phyloP scores from a whole-genome alignment of 2,329 filamentous ascomycete genomes.

The Epichloe coenophiala region DNA sequence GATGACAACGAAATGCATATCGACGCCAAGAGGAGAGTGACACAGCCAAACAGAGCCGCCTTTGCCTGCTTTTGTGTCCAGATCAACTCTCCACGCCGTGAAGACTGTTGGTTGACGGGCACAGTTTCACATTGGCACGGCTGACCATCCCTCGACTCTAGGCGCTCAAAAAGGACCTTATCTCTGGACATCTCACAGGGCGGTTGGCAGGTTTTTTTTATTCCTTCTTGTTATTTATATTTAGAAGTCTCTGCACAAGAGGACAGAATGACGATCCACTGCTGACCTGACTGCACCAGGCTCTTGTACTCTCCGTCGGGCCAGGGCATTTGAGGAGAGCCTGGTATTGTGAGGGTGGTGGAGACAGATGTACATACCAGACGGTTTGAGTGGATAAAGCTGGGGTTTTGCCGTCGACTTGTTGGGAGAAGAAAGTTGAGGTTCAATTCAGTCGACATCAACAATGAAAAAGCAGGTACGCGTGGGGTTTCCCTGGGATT shows the following conservation, averaged over 20 bases:
- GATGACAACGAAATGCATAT: not conserved
- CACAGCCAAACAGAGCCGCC: not conserved
- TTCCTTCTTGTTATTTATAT: not conserved
- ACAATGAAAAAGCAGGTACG: too few relatives aligned
- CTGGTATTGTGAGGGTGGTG: too few relatives aligned
- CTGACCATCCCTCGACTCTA: not conserved
- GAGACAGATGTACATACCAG: too few relatives aligned
- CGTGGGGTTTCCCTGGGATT: too few relatives aligned
- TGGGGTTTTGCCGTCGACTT: too few relatives aligned
- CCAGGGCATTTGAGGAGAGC: too few relatives aligned
- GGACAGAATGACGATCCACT: too few relatives aligned
- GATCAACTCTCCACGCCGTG: not conserved
- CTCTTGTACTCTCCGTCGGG: too few relatives aligned
- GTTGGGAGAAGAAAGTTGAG: too few relatives aligned
- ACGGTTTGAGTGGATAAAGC: too few relatives aligned
- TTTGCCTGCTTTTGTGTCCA: not conserved
- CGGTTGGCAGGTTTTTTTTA: not conserved
- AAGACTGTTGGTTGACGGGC: not conserved
- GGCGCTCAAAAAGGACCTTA: not conserved
- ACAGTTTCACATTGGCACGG: not conserved
- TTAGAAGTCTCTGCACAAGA: not conserved
- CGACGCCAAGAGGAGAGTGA: not conserved
- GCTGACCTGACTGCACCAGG: too few relatives aligned
- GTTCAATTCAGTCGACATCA: too few relatives aligned
- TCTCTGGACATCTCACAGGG: not conserved